Conservation (phyloP, 345 rosid genomes). For the Microcos paniculata region DNA sequence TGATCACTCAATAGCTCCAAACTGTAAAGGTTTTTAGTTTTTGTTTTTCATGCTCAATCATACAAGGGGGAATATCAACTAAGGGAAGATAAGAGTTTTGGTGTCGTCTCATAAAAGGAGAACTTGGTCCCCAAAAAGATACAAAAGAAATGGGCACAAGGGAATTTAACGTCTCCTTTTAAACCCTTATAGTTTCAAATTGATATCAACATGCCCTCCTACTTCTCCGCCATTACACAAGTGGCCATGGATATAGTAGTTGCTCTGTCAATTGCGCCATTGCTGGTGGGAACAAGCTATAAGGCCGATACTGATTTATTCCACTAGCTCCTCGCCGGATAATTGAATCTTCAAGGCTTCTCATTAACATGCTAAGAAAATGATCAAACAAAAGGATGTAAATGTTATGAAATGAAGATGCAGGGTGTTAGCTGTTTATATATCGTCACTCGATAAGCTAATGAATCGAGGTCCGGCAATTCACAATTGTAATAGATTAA, state of each 20-base stretch:
- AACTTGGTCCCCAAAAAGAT: background rate
- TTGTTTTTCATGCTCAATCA: background rate
- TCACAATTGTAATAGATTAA: no score
- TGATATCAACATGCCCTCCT: constrained; percentile 47
- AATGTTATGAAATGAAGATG: no score
- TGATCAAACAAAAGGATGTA: no score
- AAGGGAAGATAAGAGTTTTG: background rate
- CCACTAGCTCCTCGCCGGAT: no score
- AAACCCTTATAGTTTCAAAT: constrained; percentile 40
- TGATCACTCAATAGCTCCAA: background rate
- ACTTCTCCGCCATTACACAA: constrained; percentile 30
- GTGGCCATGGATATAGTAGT: constrained; percentile 2
- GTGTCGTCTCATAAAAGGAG: background rate
- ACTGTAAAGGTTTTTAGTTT: background rate
- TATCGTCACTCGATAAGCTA: no score
- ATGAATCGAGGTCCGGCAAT: no score
- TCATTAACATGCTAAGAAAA: no score
- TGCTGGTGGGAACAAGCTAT: no score
- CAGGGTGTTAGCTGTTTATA: no score
- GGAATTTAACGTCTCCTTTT: background rate
- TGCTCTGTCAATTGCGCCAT: no score
- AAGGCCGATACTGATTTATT: no score
- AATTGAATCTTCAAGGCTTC: no score
- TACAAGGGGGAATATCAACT: background rate
- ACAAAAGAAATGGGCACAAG: background rate